Percentiles rank a stretch among this genome's conserved stretches.
Evolutionary conservation across 2,329 filamentous ascomycete species (phyloP).

Genomic region (Aureobasidium sp.): DNA sequence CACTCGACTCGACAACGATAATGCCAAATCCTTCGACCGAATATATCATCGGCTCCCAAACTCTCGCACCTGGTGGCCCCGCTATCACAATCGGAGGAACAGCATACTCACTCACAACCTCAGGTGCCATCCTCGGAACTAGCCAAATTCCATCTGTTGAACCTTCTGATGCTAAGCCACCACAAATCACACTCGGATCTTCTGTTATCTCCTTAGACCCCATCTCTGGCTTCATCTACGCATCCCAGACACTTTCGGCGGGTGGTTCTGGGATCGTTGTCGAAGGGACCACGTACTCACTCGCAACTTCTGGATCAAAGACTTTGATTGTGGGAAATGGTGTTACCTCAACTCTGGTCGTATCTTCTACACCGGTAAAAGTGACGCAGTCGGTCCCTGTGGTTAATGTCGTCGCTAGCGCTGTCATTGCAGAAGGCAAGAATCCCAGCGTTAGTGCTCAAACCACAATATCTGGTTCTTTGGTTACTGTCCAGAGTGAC

Average conservation of each 20-base stretch:
- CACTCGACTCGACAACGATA: background rate
- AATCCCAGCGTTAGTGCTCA: too few relatives aligned
- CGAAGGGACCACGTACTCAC: background rate
- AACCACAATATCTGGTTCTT: too few relatives aligned
- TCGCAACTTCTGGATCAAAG: background rate
- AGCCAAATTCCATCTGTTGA: too few relatives aligned
- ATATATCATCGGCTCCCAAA: slow-evolving; percentile 12
- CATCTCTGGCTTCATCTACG: background rate
- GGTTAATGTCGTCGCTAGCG: too few relatives aligned
- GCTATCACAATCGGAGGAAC: slow-evolving; percentile 4
- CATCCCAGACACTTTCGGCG: slow-evolving; percentile 5
- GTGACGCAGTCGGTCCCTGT: background rate
- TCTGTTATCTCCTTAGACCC: background rate
- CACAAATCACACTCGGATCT: background rate
- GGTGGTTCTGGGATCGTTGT: slow-evolving; percentile 8
- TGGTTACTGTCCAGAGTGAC: too few relatives aligned
- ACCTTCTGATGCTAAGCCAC: too few relatives aligned
- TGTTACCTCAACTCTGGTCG: background rate
- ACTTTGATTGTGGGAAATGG: background rate
- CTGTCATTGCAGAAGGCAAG: too few relatives aligned
- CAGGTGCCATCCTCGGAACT: background rate
- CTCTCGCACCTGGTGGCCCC: slow-evolving; percentile 11
- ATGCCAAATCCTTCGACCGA: background rate
- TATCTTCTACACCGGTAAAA: background rate
- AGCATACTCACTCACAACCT: background rate